phyloP scores from a whole-genome alignment of 768 basidiomycete genomes.

The Omphalotus guepiniiformis region DNA sequence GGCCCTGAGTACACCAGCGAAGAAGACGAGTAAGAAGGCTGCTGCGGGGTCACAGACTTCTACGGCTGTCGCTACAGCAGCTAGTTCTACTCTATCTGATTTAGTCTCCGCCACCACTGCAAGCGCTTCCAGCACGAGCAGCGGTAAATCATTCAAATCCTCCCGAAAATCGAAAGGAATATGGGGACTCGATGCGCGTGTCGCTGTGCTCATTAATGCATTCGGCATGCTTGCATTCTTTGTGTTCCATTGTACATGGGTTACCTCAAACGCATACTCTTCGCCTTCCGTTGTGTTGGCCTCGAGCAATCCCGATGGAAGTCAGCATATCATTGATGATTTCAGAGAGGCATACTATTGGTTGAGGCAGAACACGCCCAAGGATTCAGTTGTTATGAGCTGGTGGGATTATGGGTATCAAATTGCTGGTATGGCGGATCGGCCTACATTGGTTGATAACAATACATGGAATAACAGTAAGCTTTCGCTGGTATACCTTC shows the following conservation, averaged over 20 bases:
- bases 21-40: slow-evolving; percentile 64
- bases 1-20: slow-evolving; percentile 25
- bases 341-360: slow-evolving; percentile 99
- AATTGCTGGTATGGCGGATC: slow-evolving; percentile 98
- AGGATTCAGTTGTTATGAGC: slow-evolving; percentile 93
- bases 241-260: slow-evolving; percentile 96
- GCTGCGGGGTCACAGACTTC: slow-evolving; percentile 22
- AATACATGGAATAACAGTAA: slow-evolving; percentile 99
- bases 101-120: slow-evolving; percentile 37
- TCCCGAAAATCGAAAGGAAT: slow-evolving; percentile 47
- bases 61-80: slow-evolving; percentile 18
- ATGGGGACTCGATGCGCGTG: slow-evolving; percentile 80
- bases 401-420: slow-evolving; percentile 99
- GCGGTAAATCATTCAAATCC: too few species aligned
- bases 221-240: slow-evolving; percentile 82
- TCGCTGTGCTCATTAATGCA: slow-evolving; percentile 70
- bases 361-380: slow-evolving; percentile 91
- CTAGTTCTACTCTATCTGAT: slow-evolving; percentile 34
- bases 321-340: slow-evolving; percentile 94
- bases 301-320: slow-evolving; percentile 74
- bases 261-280: slow-evolving; percentile 91
- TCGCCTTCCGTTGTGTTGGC: slow-evolving; percentile 96
- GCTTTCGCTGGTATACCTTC: slow-evolving; percentile 25
- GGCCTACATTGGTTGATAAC: slow-evolving; percentile 95
- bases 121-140: slow-evolving; percentile 28